Evolutionary conservation across 306 rosid genomes (phyloP), one percentile per base, ranked within the genome.

Genomic region (Lathyrus tuberosus): DNA sequence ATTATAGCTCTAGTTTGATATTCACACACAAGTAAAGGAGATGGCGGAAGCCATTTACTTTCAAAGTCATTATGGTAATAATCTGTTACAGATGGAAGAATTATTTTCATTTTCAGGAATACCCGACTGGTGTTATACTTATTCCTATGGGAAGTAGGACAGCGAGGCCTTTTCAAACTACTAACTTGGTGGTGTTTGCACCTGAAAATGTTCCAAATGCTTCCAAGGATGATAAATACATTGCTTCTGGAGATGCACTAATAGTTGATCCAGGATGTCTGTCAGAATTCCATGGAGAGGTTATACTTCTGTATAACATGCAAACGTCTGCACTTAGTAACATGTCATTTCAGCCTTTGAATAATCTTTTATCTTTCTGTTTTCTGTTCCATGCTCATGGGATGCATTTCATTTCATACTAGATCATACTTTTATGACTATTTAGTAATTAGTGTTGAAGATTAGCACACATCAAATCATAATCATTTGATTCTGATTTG

Each of bases 231-330:
- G 67, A 80, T 61, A 31, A 76, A 74, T 83, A 60, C 80, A 72
- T 84, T 71, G 89, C 87, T 51, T 7, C 30, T 76, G 97, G 96
- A 72, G 97, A 92, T 78, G 97, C 96, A 53, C 80, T 89, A 63
- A 89, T 92, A 49, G 87, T 92, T 75, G 97, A 92, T 83, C 96
- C 95, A 18, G 97, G 97, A 69, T 92, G 97, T 70, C 79, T 69
- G 58, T 84, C 92, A 76, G 64, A 80, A 65, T 82, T 83, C 77
- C 86, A 92, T 74, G 85, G 73, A 78, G 96, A 89, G 97, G 97
- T 92, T 92, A 78, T 53, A 73, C 67, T 68, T 73, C 48, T 22
- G 5, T 51, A 56, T 62, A 17, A 74, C 51, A 26, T 61, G 30
- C 49, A 67, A 43, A 56, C 63, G 44, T 49, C 49, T 78, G 78